Evolutionary conservation across 2,329 filamentous ascomycete species (phyloP).

Genomic region (Arthrobotrys sphaeroides): DNA sequence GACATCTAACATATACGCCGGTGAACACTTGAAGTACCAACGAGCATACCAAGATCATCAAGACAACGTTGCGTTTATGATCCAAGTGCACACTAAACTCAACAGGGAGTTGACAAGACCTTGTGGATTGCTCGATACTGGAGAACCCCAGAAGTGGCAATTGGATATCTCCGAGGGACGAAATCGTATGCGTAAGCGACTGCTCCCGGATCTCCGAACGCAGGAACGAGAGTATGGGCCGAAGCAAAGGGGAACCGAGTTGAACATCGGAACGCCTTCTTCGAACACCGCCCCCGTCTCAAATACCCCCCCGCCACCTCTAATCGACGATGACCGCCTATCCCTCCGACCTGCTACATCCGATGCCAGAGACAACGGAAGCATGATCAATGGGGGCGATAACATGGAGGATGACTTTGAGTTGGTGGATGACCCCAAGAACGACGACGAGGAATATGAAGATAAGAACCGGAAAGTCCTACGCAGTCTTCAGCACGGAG

Average conservation of each 20-base stretch:
- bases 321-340: conserved; percentile 57
- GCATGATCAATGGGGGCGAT: conserved; percentile 34
- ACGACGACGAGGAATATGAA: conserved; percentile 82
- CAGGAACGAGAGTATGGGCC: conserved; percentile 81
- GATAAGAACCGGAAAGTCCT: conserved; percentile 99
- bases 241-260: conserved; percentile 73
- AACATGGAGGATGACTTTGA: conserved; percentile 90
- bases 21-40: conserved; percentile 91
- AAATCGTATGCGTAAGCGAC: conserved; percentile 89
- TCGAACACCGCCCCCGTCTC: conserved; percentile 16
- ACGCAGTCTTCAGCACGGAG: conserved; percentile 87
- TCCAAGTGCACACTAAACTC: conserved; percentile 79
- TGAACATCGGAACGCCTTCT: conserved; percentile 52
- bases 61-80: conserved; percentile 82
- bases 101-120: conserved; percentile 80
- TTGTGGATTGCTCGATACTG: conserved; percentile 79
- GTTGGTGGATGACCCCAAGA: conserved; percentile 90
- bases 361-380: conserved; percentile 55
- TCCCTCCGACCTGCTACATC: conserved; percentile 37
- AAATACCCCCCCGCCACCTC: conserved; percentile 53
- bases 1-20: conserved; percentile 94
- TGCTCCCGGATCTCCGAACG: conserved; percentile 78
- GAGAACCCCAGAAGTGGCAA: conserved; percentile 78
- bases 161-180: conserved; percentile 94
- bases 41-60: conserved; percentile 90